These are phyloP conservation scores for Capsicum chinense DNA, from an alignment of 257 asterid genomes.

Conservation along the genomic window DNA sequence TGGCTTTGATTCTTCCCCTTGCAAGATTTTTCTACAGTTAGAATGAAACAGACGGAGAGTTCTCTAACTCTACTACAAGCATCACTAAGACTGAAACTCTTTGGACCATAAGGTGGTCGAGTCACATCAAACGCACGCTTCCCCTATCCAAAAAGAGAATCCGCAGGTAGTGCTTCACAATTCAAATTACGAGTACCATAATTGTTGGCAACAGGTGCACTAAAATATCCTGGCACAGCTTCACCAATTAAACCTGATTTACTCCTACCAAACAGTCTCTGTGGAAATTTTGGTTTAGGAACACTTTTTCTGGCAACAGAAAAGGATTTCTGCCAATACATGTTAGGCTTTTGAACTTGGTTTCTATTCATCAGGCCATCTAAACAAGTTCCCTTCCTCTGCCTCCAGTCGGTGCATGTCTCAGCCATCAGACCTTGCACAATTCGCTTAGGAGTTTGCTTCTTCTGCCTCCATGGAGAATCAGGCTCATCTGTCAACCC, in stretches of 20 bases:
- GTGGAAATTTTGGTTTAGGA: slow-evolving; percentile 2
- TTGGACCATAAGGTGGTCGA: slow-evolving; percentile 69
- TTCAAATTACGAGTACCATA: slow-evolving; percentile 15
- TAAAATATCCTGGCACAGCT: slow-evolving; percentile 20
- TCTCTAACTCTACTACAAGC: slow-evolving; percentile 32
- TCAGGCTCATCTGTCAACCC: no score
- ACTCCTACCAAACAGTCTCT: slow-evolving; percentile 10
- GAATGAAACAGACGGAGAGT: slow-evolving; percentile 50
- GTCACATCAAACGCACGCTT: slow-evolving; percentile 39
- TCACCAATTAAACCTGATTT: slow-evolving; percentile 30
- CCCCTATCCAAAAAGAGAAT: slow-evolving; percentile 36
- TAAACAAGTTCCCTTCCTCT: slow-evolving; percentile 40
- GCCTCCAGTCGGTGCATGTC: slow-evolving; percentile 55
- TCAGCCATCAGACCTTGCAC: slow-evolving; percentile 59
- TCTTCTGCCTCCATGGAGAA: slow-evolving; percentile 34
- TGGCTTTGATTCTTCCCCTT: slow-evolving; percentile 63
- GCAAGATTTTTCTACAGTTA: slow-evolving; percentile 72
- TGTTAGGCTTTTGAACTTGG: slow-evolving; percentile 30
- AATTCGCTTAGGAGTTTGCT: neutral
- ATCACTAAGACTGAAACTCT: slow-evolving; percentile 55
- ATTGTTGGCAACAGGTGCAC: no score
- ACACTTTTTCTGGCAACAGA: slow-evolving; percentile 39
- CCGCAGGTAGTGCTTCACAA: slow-evolving; percentile 32
- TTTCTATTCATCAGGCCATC: slow-evolving; percentile 35
- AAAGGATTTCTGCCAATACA: slow-evolving; percentile 29